Percentiles rank a stretch among this genome's conserved stretches.
phyloP scores from a whole-genome alignment of 345 rosid species.

The Populus deltoides region DNA sequence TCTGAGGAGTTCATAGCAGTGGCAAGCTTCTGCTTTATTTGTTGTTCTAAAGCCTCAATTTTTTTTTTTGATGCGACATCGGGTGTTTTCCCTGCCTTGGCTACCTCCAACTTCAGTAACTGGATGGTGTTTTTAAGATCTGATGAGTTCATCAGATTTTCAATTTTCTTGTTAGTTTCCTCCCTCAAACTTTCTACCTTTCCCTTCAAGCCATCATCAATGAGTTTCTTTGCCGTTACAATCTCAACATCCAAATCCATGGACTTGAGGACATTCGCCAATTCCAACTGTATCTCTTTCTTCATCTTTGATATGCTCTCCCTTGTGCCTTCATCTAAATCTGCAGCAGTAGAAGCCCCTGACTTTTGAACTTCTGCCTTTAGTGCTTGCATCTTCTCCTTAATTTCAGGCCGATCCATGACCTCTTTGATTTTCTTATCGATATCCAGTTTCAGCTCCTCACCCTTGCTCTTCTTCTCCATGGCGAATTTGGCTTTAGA shows the following conservation, averaged over 20 bases:
- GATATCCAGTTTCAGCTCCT: slow-evolving; percentile 44
- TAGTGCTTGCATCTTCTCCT: slow-evolving; percentile 62
- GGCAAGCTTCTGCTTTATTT: slow-evolving; percentile 57
- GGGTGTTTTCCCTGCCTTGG: slow-evolving; percentile 52
- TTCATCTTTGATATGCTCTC: slow-evolving; percentile 46
- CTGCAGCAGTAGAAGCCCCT: slow-evolving; percentile 53
- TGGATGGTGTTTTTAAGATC: slow-evolving; percentile 61
- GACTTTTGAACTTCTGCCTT: slow-evolving; percentile 47
- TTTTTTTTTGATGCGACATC: slow-evolving; percentile 39
- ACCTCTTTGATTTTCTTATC: slow-evolving; percentile 59
- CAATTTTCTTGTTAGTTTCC: slow-evolving; percentile 55
- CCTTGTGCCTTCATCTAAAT: slow-evolving; percentile 51
- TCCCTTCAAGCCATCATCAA: slow-evolving; percentile 32
- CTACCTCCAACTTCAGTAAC: slow-evolving; percentile 59
- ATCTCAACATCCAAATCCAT: slow-evolving; percentile 53
- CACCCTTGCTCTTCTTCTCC: slow-evolving; percentile 32
- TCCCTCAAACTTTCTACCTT: slow-evolving; percentile 48
- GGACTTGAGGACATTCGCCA: slow-evolving; percentile 47
- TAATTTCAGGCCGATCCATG: slow-evolving; percentile 49
- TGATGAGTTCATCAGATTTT: slow-evolving; percentile 43
- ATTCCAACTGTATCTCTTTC: slow-evolving; percentile 54
- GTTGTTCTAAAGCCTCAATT: slow-evolving; percentile 55
- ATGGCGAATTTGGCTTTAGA: slow-evolving; percentile 50
- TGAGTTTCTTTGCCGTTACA: slow-evolving; percentile 34
- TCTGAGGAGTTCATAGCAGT: slow-evolving; percentile 54